Evolutionary conservation across 108 stramenopile genomes (phyloP).

Genomic region (Stephanodiscus minutulus): DNA sequence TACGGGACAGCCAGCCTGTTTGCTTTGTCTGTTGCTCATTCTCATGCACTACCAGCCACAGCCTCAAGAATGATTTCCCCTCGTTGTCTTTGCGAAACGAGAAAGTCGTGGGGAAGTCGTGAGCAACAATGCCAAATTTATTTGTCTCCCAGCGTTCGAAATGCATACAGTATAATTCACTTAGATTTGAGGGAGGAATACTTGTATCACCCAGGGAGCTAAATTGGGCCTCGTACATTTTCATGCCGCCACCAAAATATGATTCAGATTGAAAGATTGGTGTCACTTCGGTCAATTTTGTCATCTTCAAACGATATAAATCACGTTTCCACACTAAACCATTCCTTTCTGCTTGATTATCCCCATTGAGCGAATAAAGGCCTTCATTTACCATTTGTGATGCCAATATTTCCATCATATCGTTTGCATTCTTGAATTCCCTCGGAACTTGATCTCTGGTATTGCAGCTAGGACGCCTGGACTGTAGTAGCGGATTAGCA

Average conservation of each 20-base stretch:
- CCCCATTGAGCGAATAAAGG: constrained; percentile 30
- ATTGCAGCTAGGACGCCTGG: not conserved
- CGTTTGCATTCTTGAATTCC: constrained; percentile 37
- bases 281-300: constrained; percentile 36
- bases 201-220: constrained; percentile 27
- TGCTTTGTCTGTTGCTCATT: constrained; percentile 23
- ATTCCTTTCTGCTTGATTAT: constrained; percentile 39
- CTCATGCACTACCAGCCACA: constrained; percentile 39
- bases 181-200: constrained; percentile 29
- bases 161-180: constrained; percentile 45
- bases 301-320: constrained; percentile 29
- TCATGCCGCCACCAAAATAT: constrained; percentile 20
- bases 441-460: constrained; percentile 6
- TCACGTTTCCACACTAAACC: constrained; percentile 34
- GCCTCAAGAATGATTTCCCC: constrained; percentile 27
- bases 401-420: constrained; percentile 25
- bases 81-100: constrained; percentile 32
- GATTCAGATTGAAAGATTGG: constrained; percentile 46
- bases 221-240: constrained; percentile 50
- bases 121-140: constrained; percentile 44
- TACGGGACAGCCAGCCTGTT: constrained; percentile 38
- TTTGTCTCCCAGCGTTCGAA: constrained; percentile 18
- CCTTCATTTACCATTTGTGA: constrained; percentile 30
- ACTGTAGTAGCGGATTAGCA: constrained; percentile 11
- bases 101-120: constrained; percentile 43